Percentiles rank a stretch among this genome's conserved stretches.
phyloP scores from a whole-genome alignment of 2,329 filamentous ascomycete species.

The Colletotrichum gigasporum region DNA sequence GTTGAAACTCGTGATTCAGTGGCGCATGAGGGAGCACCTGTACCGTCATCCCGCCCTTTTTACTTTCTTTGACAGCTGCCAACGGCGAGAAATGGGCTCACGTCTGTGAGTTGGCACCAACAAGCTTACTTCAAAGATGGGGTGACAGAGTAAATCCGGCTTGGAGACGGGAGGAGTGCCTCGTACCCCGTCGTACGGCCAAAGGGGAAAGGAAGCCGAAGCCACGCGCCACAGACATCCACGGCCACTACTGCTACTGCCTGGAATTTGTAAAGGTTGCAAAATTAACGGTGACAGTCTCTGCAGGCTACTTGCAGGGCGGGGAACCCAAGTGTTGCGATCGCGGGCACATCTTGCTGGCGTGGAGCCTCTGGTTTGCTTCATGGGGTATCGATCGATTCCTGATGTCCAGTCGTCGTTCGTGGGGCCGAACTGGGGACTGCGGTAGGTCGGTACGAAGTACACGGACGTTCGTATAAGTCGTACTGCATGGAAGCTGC shows the following conservation, averaged over 20 bases:
- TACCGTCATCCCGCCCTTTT: not conserved
- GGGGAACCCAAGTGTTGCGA: not conserved
- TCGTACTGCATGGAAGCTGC: not conserved
- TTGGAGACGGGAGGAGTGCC: not conserved
- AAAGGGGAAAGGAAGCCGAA: slow-evolving; percentile 18
- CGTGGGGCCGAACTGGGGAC: not conserved
- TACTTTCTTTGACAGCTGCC: slow-evolving; percentile 2
- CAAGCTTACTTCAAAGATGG: slow-evolving; percentile 3
- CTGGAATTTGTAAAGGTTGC: not conserved
- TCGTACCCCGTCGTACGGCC: not conserved
- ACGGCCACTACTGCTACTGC: not conserved
- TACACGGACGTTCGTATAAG: not conserved
- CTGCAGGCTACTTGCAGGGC: not conserved
- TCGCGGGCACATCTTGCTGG: slow-evolving; percentile 14
- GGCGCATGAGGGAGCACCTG: not conserved
- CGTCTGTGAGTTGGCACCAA: not conserved
- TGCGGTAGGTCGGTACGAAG: not conserved
- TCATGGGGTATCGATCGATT: slow-evolving; percentile 24
- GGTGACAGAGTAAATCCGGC: not conserved
- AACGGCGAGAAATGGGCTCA: not conserved
- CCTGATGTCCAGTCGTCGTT: not conserved
- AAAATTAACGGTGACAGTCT: not conserved
- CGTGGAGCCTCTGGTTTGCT: not conserved
- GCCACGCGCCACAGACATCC: not conserved
- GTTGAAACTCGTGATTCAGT: not conserved